phyloP scores from a whole-genome alignment of 225 moss, liverwort and hornwort species.

The Bryoerythrophyllum caledonicum region DNA sequence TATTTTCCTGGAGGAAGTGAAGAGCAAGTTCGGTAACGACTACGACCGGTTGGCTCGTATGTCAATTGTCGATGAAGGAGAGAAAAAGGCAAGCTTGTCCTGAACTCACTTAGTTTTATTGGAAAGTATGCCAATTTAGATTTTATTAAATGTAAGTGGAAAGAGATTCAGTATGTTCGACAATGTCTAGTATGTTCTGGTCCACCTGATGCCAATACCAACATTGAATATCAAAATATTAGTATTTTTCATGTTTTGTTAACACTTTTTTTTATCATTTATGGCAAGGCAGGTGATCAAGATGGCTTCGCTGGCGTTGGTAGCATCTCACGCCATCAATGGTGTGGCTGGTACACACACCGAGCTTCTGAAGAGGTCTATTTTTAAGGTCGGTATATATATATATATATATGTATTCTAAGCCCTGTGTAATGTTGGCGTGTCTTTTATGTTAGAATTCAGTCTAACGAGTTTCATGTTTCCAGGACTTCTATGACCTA shows the following conservation, averaged over 20 bases:
- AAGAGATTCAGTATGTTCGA: too few relatives aligned
- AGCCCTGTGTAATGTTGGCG: background rate
- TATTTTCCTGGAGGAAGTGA: constrained; percentile 83
- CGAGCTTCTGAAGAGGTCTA: constrained; percentile 59
- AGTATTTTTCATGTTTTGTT: too few relatives aligned
- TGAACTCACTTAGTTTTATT: constrained; percentile 19
- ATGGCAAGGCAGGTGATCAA: constrained; percentile 57
- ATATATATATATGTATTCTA: too few relatives aligned
- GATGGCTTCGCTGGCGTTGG: constrained; percentile 75
- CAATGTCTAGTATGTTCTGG: background rate
- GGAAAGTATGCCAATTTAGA: background rate
- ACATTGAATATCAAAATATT: too few relatives aligned
- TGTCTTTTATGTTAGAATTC: background rate
- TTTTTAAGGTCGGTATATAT: constrained; percentile 60
- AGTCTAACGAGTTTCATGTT: background rate
- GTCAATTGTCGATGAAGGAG: constrained; percentile 92
- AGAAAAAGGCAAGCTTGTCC: constrained; percentile 66
- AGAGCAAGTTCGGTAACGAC: constrained; percentile 79
- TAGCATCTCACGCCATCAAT: constrained; percentile 81
- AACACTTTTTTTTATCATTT: too few relatives aligned
- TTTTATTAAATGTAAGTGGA: background rate
- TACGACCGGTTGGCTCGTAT: constrained; percentile 83
- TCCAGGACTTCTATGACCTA: constrained; percentile 79
- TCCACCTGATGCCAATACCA: constrained; percentile 2
- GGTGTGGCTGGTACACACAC: constrained; percentile 80